phyloP scores from a whole-genome alignment of 495 filamentous ascomycete genomes.

The Hypoxylon cercidicola region DNA sequence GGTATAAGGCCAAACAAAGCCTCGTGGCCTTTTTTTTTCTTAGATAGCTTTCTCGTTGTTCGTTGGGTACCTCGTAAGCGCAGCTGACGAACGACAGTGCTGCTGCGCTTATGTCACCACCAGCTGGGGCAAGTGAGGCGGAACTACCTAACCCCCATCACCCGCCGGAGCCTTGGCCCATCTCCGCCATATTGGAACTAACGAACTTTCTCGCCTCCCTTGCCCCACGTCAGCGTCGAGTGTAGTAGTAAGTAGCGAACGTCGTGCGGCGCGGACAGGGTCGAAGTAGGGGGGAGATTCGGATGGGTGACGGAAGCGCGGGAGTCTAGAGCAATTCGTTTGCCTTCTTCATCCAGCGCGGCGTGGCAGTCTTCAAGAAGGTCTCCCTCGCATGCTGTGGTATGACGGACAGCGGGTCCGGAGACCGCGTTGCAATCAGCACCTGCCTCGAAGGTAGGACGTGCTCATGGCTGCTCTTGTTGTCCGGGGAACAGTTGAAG shows the following conservation, averaged over 20 bases:
- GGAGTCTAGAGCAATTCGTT: constrained; percentile 38
- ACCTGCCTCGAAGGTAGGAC: constrained; percentile 1
- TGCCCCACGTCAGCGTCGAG: constrained; percentile 13
- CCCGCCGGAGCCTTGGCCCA: too few species aligned
- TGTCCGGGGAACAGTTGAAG: background rate
- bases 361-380: constrained; percentile 55
- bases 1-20: background rate
- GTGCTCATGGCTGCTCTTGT: background rate
- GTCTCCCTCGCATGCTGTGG: constrained; percentile 56
- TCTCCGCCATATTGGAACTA: too few species aligned
- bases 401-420: constrained; percentile 29
- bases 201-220: too few species aligned
- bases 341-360: constrained; percentile 47
- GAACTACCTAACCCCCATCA: background rate
- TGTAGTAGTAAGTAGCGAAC: too few species aligned
- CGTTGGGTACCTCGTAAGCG: too few species aligned
- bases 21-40: too few species aligned
- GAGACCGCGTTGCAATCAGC: background rate
- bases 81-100: background rate
- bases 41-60: too few species aligned
- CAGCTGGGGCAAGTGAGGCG: background rate
- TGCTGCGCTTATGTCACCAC: constrained; percentile 24
- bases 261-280: too few species aligned
- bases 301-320: background rate
- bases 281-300: background rate